A percentile compares a stretch with the other conserved stretches of the same genome.
These are phyloP conservation scores for Clarireedia sp. DNA, from an alignment of 2,329 filamentous ascomycete species.

Conservation along the genomic window DNA sequence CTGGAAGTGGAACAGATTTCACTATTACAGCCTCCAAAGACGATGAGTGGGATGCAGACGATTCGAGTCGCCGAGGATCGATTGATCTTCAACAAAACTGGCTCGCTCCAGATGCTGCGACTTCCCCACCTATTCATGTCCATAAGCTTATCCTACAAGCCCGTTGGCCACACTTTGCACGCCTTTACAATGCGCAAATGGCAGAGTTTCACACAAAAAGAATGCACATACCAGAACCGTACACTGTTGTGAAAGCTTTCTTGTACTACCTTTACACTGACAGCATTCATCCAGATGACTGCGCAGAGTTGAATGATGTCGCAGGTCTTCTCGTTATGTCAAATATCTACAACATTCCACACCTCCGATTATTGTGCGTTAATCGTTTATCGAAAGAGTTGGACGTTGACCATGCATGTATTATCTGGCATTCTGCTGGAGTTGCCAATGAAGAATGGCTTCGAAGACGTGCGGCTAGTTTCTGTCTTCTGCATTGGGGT, in stretches of 20 bases:
- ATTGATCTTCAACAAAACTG: conserved; percentile 38
- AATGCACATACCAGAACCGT: conserved; percentile 97
- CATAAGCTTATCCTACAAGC: conserved; percentile 91
- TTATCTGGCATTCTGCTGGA: conserved; percentile 91
- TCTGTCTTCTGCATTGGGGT: conserved; percentile 92
- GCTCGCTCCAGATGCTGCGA: conserved; percentile 54
- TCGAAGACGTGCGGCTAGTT: conserved; percentile 75
- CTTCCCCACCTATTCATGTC: conserved; percentile 82
- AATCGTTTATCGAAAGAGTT: conserved; percentile 85
- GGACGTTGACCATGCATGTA: conserved; percentile 88
- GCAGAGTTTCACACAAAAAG: conserved; percentile 93
- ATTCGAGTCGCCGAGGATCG: conserved; percentile 39
- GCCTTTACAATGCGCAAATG: conserved; percentile 91
- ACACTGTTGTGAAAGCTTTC: conserved; percentile 88
- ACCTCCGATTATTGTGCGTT: conserved; percentile 82
- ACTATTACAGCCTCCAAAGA: conserved; percentile 81
- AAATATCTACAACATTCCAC: conserved; percentile 95
- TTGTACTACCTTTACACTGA: conserved; percentile 96
- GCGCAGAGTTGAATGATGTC: conserved; percentile 69
- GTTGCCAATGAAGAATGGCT: conserved; percentile 91
- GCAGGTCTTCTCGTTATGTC: conserved; percentile 95
- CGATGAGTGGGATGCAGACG: conserved; percentile 59
- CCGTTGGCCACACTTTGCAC: conserved; percentile 92
- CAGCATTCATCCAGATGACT: conserved; percentile 59
- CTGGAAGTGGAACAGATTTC: conserved; percentile 83